Evolutionary conservation across 371 early-diverging fungal species (phyloP).

Genomic region (Mortierella sp.): DNA sequence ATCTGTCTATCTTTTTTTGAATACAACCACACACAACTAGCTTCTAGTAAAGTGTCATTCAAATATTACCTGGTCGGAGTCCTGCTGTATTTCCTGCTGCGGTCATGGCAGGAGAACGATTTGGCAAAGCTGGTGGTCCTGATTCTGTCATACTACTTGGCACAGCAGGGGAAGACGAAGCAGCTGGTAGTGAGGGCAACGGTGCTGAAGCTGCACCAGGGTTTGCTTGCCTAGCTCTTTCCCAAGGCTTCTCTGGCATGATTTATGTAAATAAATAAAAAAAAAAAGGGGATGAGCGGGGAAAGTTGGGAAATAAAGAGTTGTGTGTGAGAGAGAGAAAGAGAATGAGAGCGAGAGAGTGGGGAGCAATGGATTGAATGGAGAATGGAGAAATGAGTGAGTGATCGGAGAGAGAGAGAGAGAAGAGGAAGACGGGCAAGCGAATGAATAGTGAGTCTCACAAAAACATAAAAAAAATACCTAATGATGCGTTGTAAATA

Average conservation of each 20-base stretch:
- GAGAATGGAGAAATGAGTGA: neutral
- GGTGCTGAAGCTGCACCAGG: slow-evolving; percentile 38
- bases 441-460: too few species aligned
- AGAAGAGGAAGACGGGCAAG: neutral
- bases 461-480: too few species aligned
- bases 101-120: slow-evolving; percentile 49
- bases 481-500: too few species aligned
- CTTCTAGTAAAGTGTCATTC: too few species aligned
- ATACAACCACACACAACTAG: neutral
- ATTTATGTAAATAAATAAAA: neutral
- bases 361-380: slow-evolving; percentile 3
- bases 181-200: slow-evolving; percentile 45
- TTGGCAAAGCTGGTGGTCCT: slow-evolving; percentile 51
- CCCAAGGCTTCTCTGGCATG: slow-evolving; percentile 97
- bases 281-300: neutral
- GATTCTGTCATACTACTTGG: slow-evolving; percentile 28
- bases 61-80: slow-evolving; percentile 35
- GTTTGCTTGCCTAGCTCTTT: slow-evolving; percentile 63
- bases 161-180: slow-evolving; percentile 9
- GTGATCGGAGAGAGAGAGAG: slow-evolving; percentile 1
- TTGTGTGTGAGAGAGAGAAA: too few species aligned
- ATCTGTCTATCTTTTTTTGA: too few species aligned
- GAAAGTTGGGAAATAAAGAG: neutral
- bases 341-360: neutral
- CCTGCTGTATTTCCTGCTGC: slow-evolving; percentile 36